Evolutionary conservation across 352 stramenopile species (phyloP), one percentile per base, ranked within the genome.

Genomic region (Saprolegnia parasitica): DNA sequence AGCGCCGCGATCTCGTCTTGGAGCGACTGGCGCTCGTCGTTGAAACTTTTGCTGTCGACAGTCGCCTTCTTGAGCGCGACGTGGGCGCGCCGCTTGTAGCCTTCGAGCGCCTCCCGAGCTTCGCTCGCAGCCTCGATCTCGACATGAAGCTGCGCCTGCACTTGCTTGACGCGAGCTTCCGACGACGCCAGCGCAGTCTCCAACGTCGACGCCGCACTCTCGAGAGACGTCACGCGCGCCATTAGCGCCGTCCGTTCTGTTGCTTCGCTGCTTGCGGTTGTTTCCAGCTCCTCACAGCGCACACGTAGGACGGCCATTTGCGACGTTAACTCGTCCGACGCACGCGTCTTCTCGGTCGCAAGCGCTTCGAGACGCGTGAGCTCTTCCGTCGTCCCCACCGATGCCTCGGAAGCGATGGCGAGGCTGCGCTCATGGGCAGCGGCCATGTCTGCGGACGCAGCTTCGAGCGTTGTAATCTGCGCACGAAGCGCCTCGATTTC

Each of bases 61-160:
- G 78, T 87, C 39, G 83, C 78, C 58, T 91, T 93, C 75, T 93
- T 93, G 20, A 93, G 56, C 18, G 85, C 85, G 2, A 77, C 87
- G 37, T 87, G 81, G 0, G 85, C 85, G 23, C 85, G 81, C 67
- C 89, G 90, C 77, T 90, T 91, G 76, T 93, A 93, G 50, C 77
- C 78, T 67, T 90, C 85, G 20, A 93, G 75, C n/a, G 84, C 83
- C 5, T 74, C 72, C 0, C 78, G 76, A 4, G 82, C 81, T 37
- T 81, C 78, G 35, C 72, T 75, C 0, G 83, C 76, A 15, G 72
- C 82, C 54, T 88, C 81, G 32, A 74, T 80, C 73, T 91, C 81
- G 13, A 78, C 57, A 47, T 81, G n/a, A 13, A 58, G 61, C 42
- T 40, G 57, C 40, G 70, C 32, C 32, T 66, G 39, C 56, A 61